These are phyloP conservation scores for Lactifluus volemus DNA, from an alignment of 768 basidiomycete genomes.

Conservation along the genomic window DNA sequence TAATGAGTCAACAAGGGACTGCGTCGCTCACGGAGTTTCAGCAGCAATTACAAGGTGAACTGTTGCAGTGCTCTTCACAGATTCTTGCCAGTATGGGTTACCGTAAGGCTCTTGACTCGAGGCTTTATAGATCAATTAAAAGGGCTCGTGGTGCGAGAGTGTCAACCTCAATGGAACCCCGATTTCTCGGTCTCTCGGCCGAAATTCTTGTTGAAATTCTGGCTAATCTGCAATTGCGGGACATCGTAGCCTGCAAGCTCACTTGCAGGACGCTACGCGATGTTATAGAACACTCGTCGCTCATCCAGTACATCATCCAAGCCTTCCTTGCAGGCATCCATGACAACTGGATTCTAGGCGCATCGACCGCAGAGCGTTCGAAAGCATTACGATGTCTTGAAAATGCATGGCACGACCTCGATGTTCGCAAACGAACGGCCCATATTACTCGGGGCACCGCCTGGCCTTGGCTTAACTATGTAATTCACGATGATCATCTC, in stretches of 20 bases:
- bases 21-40: neutral
- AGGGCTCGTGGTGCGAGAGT: neutral
- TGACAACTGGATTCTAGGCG: neutral
- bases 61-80: neutral
- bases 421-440: neutral
- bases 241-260: neutral
- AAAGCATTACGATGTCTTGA: neutral
- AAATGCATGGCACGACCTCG: constrained; percentile 1
- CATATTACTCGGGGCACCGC: neutral
- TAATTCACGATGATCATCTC: constrained; percentile 1
- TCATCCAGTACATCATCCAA: neutral
- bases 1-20: neutral
- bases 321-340: neutral
- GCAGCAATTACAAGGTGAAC: neutral
- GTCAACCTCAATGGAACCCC: neutral
- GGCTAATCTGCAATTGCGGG: neutral
- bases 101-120: neutral
- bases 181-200: neutral
- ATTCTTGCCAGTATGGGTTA: neutral
- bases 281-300: neutral
- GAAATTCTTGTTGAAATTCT: constrained; percentile 6
- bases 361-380: neutral
- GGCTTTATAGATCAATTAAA: neutral
- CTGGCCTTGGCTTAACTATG: constrained; percentile 10
- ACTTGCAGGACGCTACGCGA: constrained; percentile 1